Percentiles rank a stretch among this genome's conserved stretches.
These are phyloP conservation scores for Arthrobotrys sphaeroides DNA, from an alignment of 2,329 filamentous ascomycete species.

Conservation along the genomic window DNA sequence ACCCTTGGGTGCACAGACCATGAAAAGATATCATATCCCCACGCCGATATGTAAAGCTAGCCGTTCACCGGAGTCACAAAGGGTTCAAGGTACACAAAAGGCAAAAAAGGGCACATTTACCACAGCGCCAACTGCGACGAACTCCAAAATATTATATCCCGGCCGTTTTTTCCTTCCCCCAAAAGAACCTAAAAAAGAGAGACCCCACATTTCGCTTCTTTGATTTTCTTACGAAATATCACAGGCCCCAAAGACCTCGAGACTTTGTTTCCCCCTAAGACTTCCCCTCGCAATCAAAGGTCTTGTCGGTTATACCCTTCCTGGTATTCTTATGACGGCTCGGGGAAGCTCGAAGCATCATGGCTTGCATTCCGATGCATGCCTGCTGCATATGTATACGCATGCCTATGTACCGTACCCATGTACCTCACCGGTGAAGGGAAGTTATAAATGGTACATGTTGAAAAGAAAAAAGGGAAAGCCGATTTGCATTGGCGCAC, in stretches of 20 bases:
- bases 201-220: neutral
- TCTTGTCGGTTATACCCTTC: constrained; percentile 21
- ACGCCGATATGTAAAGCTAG: neutral
- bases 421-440: constrained; percentile 2
- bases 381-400: constrained; percentile 29
- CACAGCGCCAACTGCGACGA: constrained; percentile 40
- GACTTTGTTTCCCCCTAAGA: too few species aligned
- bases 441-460: constrained; percentile 19
- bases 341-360: constrained; percentile 50
- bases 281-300: neutral
- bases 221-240: constrained; percentile 15
- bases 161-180: neutral
- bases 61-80: constrained; percentile 7
- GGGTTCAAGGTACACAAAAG: constrained; percentile 5
- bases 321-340: constrained; percentile 31
- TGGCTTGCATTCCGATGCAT: constrained; percentile 53
- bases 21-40: constrained; percentile 9
- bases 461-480: constrained; percentile 5
- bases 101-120: constrained; percentile 5
- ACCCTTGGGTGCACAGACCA: constrained; percentile 42
- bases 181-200: constrained; percentile 4
- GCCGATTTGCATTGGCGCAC: constrained; percentile 13
- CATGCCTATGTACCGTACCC: constrained; percentile 23
- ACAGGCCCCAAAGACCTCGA: too few species aligned
- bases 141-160: constrained; percentile 26